Conservation (phyloP, 148 eudicot genomes). For the Silene latifolia region DNA sequence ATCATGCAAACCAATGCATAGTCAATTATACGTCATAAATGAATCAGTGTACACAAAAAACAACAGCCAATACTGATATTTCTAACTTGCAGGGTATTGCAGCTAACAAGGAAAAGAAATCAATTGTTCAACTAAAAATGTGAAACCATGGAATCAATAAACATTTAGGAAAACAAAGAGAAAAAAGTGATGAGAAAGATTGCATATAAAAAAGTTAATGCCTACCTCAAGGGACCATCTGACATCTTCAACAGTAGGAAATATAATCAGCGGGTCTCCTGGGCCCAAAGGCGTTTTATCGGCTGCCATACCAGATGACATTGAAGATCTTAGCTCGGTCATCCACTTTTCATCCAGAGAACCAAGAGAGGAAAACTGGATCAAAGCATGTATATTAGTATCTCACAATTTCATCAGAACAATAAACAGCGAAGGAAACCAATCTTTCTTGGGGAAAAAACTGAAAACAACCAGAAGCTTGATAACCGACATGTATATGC, state of each 20-base stretch:
- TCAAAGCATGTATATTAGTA: neutral
- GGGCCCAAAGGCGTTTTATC: constrained; percentile 69
- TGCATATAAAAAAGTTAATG: neutral
- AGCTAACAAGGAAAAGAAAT: neutral
- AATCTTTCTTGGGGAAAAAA: too few species aligned
- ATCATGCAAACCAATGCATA: neutral
- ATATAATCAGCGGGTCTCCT: constrained; percentile 76
- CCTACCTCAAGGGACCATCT: constrained; percentile 87
- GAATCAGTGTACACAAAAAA: neutral
- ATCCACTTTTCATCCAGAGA: constrained; percentile 99
- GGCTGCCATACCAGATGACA: constrained; percentile 74
- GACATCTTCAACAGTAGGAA: constrained; percentile 96
- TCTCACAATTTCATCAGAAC: constrained; percentile 8
- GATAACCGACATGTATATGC: neutral
- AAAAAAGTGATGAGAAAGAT: neutral
- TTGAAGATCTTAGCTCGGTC: constrained; percentile 74
- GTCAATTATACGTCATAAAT: neutral
- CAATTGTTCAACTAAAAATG: neutral
- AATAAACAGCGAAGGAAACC: neutral
- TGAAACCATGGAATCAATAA: neutral
- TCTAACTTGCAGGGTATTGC: neutral
- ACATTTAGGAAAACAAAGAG: neutral
- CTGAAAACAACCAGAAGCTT: neutral
- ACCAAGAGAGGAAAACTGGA: constrained; percentile 95
- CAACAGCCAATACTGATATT: neutral